Conservation (phyloP, 192 early-diverging fungal species). For the Irineochytrium annulatum region DNA sequence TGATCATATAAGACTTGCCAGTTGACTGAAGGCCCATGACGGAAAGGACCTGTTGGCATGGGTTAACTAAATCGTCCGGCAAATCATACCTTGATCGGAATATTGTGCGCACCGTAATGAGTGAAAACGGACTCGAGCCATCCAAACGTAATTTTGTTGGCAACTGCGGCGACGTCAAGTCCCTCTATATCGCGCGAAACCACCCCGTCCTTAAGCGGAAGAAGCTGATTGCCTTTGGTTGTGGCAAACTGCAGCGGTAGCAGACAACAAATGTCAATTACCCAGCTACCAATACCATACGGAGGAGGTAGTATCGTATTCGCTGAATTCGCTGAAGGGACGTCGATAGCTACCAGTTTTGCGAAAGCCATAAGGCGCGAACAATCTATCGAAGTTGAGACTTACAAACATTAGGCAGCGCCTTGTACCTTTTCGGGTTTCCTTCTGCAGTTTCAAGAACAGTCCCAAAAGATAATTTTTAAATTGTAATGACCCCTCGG, state of each 20-base stretch:
- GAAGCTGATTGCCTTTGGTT: conserved; percentile 1
- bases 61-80: neutral
- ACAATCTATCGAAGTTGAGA: too few species aligned
- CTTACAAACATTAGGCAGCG: too few species aligned
- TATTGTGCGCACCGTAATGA: neutral
- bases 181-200: neutral
- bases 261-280: conserved; percentile 7
- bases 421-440: too few species aligned
- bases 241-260: conserved; percentile 13
- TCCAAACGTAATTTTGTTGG: conserved; percentile 6
- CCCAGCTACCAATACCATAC: conserved; percentile 13
- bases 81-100: neutral
- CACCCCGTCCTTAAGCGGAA: conserved; percentile 11
- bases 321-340: too few species aligned
- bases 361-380: too few species aligned
- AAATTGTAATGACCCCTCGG: too few species aligned
- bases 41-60: conserved; percentile 6
- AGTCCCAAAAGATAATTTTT: too few species aligned
- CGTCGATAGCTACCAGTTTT: too few species aligned
- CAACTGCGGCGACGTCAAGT: conserved; percentile 1
- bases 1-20: conserved; percentile 15
- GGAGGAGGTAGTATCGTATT: too few species aligned
- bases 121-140: conserved; percentile 15
- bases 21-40: conserved; percentile 10
- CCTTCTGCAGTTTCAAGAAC: too few species aligned